phyloP scores from a whole-genome alignment of 73 alveolate species.

The Loxodes magnus region DNA sequence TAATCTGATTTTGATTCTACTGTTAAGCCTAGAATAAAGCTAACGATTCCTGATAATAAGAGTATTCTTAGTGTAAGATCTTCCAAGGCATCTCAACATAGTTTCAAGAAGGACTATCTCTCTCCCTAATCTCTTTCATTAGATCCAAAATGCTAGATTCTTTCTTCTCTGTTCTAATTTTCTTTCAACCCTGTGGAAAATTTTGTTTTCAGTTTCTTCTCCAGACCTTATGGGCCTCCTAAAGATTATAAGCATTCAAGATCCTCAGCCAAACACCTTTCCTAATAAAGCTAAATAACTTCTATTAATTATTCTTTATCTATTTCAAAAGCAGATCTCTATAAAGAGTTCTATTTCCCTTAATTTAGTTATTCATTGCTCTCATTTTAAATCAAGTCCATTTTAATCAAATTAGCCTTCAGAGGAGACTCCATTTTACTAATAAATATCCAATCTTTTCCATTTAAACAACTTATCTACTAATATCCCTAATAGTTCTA shows the following conservation, averaged over 20 bases:
- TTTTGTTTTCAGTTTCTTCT: conserved; percentile 14
- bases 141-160: conserved; percentile 37
- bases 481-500: too few species aligned
- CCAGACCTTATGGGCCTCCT: conserved; percentile 16
- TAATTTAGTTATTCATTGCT: too few species aligned
- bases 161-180: conserved; percentile 10
- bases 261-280: conserved; percentile 28
- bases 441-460: too few species aligned
- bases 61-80: conserved; percentile 65
- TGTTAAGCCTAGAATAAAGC: conserved; percentile 46
- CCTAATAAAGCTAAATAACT: too few species aligned
- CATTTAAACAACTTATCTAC: too few species aligned
- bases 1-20: conserved; percentile 40
- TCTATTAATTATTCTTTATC: too few species aligned
- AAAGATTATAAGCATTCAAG: conserved; percentile 19
- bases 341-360: too few species aligned
- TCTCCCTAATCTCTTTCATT: conserved; percentile 23
- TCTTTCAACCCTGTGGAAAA: conserved; percentile 14
- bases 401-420: too few species aligned
- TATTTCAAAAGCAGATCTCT: too few species aligned
- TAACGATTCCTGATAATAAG: conserved; percentile 51
- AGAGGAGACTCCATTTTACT: too few species aligned
- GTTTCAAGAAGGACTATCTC: conserved; percentile 26
- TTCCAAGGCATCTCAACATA: conserved; percentile 48
- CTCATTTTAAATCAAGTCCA: too few species aligned